Evolutionary conservation across 306 rosid species (phyloP), one percentile per base, ranked within the genome.

Genomic region (Dryas drummondii): DNA sequence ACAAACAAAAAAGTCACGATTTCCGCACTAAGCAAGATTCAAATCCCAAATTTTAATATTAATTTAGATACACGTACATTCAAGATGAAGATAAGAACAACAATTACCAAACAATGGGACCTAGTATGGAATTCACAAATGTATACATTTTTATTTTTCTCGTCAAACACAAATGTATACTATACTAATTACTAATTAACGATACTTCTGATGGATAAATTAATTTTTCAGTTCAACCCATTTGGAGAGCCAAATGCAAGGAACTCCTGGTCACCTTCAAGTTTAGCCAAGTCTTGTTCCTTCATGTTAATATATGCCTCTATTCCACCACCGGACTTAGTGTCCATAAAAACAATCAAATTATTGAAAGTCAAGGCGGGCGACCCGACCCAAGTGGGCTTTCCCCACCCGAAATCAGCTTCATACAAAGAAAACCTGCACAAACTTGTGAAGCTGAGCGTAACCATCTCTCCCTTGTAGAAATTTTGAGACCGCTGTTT

Each of bases 341-440:
- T 59, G 74, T 81, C 84, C 48, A 76, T 37, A 52, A 81, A 53
- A 44, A 48, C 57, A 32, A 76, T 47, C 19, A 72, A 9, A 12
- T 80, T 81, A 4, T 60, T 78, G 26, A 81, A 84, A 6, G 77
- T 68, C 4, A 76, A 50, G 46, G 70, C 22, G 0, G 72, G 76
- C 2, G 78, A 66, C 15, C 74, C 73, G 2, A 78, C 74, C 87
- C 87, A 84, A 40, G 66, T 54, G 11, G 87, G 85, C 27, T 63
- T 77, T 19, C 85, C 87, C 80, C 80, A 81, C 40, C 87, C 85
- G 14, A 84, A 81, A 52, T 84, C 87, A 4, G 77, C 47, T 9
- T 84, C 85, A 57, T 84, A 84, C 17, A 84, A 70, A 1, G 55
- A 72, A 64, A 84, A 84, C 13, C 77, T 77, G 19, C 79, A 80